Evolutionary conservation across 306 rosid species (phyloP).

Genomic region (Prinsepia uniflora): DNA sequence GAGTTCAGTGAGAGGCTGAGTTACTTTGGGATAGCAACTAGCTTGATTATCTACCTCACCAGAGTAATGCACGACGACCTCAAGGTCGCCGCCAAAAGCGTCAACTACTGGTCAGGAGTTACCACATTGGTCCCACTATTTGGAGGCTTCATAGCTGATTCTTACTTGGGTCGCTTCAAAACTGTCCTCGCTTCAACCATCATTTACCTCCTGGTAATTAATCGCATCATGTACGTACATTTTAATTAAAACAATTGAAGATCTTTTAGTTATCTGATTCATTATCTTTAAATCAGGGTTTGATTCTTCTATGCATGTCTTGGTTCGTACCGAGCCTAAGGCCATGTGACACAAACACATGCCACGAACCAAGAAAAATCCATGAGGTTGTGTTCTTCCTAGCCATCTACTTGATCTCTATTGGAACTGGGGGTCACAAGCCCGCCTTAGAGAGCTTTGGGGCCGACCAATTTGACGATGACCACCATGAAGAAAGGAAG

Average conservation of each 20-base stretch:
- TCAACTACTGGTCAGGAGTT: conserved; percentile 85
- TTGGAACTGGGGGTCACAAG: conserved; percentile 90
- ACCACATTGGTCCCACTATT: conserved; percentile 79
- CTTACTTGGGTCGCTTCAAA: conserved; percentile 77
- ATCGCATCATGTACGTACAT: background rate
- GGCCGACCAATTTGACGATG: conserved; percentile 91
- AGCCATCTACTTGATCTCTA: conserved; percentile 68
- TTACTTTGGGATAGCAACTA: conserved; percentile 80
- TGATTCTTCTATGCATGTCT: conserved; percentile 64
- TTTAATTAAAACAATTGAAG: background rate
- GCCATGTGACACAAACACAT: conserved; percentile 45
- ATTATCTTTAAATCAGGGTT: conserved; percentile 46
- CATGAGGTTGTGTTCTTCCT: conserved; percentile 73
- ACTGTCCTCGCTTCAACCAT: conserved; percentile 59
- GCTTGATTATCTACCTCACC: conserved; percentile 76
- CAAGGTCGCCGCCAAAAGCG: conserved; percentile 75
- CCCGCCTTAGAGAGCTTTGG: conserved; percentile 92
- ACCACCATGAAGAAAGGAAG: conserved; percentile 50
- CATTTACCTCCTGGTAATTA: conserved; percentile 60
- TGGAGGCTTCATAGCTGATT: conserved; percentile 93
- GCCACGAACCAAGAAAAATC: conserved; percentile 53
- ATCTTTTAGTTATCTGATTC: background rate
- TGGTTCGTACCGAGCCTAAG: conserved; percentile 68
- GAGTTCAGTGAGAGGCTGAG: conserved; percentile 93
- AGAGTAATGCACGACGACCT: conserved; percentile 72